These are phyloP conservation scores for Oxytropis ochrocephala DNA, from an alignment of 306 rosid species.

Conservation along the genomic window DNA sequence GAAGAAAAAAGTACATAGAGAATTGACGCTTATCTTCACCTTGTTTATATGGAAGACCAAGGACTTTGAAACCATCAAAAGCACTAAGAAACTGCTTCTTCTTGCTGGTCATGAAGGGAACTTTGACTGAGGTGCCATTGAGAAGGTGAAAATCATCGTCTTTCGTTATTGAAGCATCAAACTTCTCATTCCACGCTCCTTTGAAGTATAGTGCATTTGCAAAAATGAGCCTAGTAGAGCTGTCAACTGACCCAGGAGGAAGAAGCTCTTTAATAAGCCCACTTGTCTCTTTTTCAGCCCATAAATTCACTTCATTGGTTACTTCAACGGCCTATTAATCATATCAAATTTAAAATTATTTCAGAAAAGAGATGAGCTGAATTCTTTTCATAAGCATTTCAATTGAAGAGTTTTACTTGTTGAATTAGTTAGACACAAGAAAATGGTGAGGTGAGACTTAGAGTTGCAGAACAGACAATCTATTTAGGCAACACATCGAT, in stretches of 20 bases:
- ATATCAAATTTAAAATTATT: neutral
- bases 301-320: slow-evolving; percentile 52
- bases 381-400: neutral
- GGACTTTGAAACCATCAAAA: slow-evolving; percentile 60
- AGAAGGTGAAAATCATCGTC: slow-evolving; percentile 56
- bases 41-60: slow-evolving; percentile 58
- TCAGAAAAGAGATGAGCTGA: neutral
- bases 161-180: slow-evolving; percentile 51
- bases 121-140: slow-evolving; percentile 47
- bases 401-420: neutral
- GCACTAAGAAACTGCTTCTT: slow-evolving; percentile 37
- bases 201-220: slow-evolving; percentile 80
- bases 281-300: slow-evolving; percentile 68
- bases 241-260: slow-evolving; percentile 49
- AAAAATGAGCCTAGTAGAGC: slow-evolving; percentile 47
- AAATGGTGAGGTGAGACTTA: neutral
- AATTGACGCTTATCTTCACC: slow-evolving; percentile 58
- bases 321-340: slow-evolving; percentile 54
- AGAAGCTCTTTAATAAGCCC: slow-evolving; percentile 65
- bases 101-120: slow-evolving; percentile 68
- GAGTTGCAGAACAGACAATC: neutral
- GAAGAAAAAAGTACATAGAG: slow-evolving; percentile 70
- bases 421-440: neutral
- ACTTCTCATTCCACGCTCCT: slow-evolving; percentile 64
- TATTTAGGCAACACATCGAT: too few species aligned